These are phyloP conservation scores for Glebionis coronaria DNA, from an alignment of 129 eudicot genomes.

Conservation along the genomic window DNA sequence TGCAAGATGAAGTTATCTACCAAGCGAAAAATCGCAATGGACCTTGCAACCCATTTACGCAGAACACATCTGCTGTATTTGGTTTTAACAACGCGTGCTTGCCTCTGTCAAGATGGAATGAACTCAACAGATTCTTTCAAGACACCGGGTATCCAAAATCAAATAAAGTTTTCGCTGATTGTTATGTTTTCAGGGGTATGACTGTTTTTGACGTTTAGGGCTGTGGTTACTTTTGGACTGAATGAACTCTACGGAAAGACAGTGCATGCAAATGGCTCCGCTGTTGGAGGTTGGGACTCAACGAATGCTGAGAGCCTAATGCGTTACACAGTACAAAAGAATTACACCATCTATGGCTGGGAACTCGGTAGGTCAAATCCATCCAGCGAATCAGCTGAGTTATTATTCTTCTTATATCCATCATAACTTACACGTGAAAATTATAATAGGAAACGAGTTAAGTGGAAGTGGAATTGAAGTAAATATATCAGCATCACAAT, in stretches of 20 bases:
- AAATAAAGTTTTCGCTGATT: not conserved
- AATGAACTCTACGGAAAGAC: constrained; percentile 67
- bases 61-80: constrained; percentile 46
- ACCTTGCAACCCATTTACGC: constrained; percentile 56
- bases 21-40: constrained; percentile 40
- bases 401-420: not conserved
- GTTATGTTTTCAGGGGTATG: not conserved
- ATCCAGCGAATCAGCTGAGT: no score
- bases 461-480: constrained; percentile 73
- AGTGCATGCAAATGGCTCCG: constrained; percentile 32
- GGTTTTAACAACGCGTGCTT: constrained; percentile 63
- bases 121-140: constrained; percentile 56
- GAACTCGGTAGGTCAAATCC: constrained; percentile 61
- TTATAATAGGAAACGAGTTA: constrained; percentile 68
- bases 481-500: constrained; percentile 54
- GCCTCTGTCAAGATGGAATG: constrained; percentile 79
- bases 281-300: constrained; percentile 71
- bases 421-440: not conserved
- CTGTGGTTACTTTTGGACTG: constrained; percentile 62
- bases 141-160: constrained; percentile 48
- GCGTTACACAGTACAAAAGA: constrained; percentile 62
- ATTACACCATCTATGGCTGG: constrained; percentile 70
- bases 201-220: constrained; percentile 37
- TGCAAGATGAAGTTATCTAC: constrained; percentile 73
- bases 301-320: constrained; percentile 67